Base-by-base conservation (phyloP, 768 basidiomycete species). In the Porphyrellus cyaneotinctus region DNA sequence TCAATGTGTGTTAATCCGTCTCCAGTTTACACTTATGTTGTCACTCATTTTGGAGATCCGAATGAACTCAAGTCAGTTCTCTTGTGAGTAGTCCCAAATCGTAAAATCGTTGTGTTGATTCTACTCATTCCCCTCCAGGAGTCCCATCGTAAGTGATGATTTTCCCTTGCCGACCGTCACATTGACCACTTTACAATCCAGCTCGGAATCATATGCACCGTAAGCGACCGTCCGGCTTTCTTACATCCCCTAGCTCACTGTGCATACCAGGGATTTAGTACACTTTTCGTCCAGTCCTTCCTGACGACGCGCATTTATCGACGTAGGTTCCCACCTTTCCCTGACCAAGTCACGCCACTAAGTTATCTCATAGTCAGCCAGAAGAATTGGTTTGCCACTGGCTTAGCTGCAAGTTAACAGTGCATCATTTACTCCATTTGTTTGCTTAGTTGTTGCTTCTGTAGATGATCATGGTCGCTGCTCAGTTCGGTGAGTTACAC, bases 241-340 rank as follows among this genome's bases (percentile, higher is more conserved):
- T 11, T 24, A 23, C 15, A 14, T 17, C 14, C 18, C 24, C 24
- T 41, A 15, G 8, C 32, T 59, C 30, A 64, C 46, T 23, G 39
- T 20, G 8, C 15, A 15, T 32, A 4, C 13, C 31, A 66, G 65
- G 58, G 72, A 28, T 61, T 80, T 18, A 81, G 78, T 13, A 78
- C 74, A 6, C 66, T 74, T 37, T 63, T 81, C 20, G 81, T 83
- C 7, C 83, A 84, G 66, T 73, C 77, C 35, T 83, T 82, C 66
- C 72, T 82, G 53, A 61, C 72, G 1, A 64, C 73, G 56, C 78
- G 81, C 1, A 69, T 83, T 4, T 83, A 76, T 70, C 72, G 66
- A 43, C 59, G 77, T 79, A 60, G 46, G 37, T 48, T 23, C 26
- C 26, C 39, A 22, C 26, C 24, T 39, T 39, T 37, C 26, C 12